Conservation (phyloP, 2,329 filamentous ascomycete species). For the Sporothrix brunneoviolacea region DNA sequence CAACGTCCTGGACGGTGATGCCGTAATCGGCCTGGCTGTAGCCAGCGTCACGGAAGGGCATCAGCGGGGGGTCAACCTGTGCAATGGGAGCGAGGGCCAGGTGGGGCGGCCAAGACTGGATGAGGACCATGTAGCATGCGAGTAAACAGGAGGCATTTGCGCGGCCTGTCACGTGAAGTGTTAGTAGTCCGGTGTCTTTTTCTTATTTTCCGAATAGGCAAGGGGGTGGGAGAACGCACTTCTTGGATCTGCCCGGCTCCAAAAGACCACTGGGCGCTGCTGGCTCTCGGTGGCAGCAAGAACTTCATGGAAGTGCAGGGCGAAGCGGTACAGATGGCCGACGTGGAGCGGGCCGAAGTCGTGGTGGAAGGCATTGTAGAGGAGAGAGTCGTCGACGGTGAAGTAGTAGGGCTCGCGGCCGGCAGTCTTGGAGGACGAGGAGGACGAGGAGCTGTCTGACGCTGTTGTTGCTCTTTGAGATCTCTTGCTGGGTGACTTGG, state of each 20-base stretch:
- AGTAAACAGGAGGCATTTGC: slow-evolving; percentile 92
- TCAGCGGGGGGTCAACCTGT: slow-evolving; percentile 92
- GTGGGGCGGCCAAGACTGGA: slow-evolving; percentile 96
- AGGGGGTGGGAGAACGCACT: slow-evolving; percentile 50
- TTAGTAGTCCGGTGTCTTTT: too few species aligned
- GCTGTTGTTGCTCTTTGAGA: slow-evolving; percentile 56
- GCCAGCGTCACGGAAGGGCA: slow-evolving; percentile 97
- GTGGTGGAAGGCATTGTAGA: slow-evolving; percentile 98
- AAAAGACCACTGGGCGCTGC: slow-evolving; percentile 87
- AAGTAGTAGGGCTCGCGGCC: slow-evolving; percentile 90
- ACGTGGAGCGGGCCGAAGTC: slow-evolving; percentile 98
- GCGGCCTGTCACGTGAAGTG: slow-evolving; percentile 50
- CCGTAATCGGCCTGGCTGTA: slow-evolving; percentile 98
- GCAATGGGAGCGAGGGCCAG: slow-evolving; percentile 91
- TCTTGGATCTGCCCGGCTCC: slow-evolving; percentile 84
- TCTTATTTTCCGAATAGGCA: too few species aligned
- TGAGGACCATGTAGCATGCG: slow-evolving; percentile 97
- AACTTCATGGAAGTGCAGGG: slow-evolving; percentile 91
- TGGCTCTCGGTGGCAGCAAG: slow-evolving; percentile 87
- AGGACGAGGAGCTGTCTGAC: not conserved
- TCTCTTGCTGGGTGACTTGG: slow-evolving; percentile 67
- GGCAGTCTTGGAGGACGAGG: too few species aligned
- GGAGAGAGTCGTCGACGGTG: slow-evolving; percentile 81
- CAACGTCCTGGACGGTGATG: slow-evolving; percentile 91
- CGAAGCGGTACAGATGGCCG: slow-evolving; percentile 92